Evolutionary conservation across 495 filamentous ascomycete genomes (phyloP), one percentile per base, ranked within the genome.

Genomic region (Hypoxylon crocopeplum): DNA sequence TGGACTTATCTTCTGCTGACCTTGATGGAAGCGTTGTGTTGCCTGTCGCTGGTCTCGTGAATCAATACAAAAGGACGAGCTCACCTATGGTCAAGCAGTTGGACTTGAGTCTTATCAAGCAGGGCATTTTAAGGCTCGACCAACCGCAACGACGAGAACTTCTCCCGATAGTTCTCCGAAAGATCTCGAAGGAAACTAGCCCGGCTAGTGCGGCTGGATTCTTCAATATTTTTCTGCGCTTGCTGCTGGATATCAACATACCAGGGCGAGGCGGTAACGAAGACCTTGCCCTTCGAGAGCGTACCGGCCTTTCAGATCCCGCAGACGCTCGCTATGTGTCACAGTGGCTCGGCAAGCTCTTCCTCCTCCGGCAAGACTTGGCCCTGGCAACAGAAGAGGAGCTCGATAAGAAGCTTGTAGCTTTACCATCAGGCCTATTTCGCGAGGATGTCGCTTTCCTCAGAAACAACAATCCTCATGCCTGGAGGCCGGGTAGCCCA

Each of bases 21-120:
- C 39, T 67, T 16, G 30, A 21, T 39, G 69, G 69, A 57, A 80
- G 86, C 12, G 88, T 97, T 52, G 82, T 89, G 55, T 80, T 98
- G 7, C 94, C 94, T 8, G 93, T 98, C 20, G 80, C 84, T 7
- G 84, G 86, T 13, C 80, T 98, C 19, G 71, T 97, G 52, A 89
- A 89, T 60, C 94, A 97, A 68, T 97, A 93, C 80, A 97, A 97
- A 67, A 87, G 88, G 17, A 84, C 76, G 8, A 69, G 77, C 5
- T 79, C 79, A n/a, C 79, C 88, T 1, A 81, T 97, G 5, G 82
- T 98, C 44, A 84, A 89, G 53, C 89, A 96, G 67, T 91, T 96
- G 71, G 94, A 97, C 76, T 71, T 98, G 46, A 77, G 88, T 24
- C 96, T 95, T 72, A 86, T 97, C 24, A 91, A 95, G 64, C 89